Conservation (phyloP, 495 filamentous ascomycete species). For the Tetracladium setigerum region DNA sequence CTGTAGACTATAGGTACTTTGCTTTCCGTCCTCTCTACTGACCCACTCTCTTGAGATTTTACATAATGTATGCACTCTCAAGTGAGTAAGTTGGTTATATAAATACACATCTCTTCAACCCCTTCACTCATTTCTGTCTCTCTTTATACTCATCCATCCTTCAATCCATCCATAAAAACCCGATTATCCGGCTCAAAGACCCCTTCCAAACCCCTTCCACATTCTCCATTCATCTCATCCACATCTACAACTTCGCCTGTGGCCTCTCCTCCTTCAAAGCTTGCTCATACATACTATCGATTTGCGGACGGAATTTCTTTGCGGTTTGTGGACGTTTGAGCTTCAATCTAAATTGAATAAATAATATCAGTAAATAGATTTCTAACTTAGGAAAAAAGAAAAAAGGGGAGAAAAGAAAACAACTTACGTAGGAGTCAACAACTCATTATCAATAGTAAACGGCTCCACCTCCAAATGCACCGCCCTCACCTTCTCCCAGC, state of each 20-base stretch:
- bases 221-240: too few species aligned
- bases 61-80: too few species aligned
- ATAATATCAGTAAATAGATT: constrained; percentile 5
- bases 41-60: too few species aligned
- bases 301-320: constrained; percentile 62
- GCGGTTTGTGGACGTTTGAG: constrained; percentile 87
- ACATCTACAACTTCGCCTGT: constrained; percentile 44
- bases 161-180: too few species aligned
- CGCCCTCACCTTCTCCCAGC: constrained; percentile 76
- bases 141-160: too few species aligned
- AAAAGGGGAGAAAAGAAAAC: constrained; percentile 2
- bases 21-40: too few species aligned
- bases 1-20: too few species aligned
- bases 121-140: too few species aligned
- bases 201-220: too few species aligned
- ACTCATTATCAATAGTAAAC: constrained; percentile 89
- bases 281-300: constrained; percentile 81
- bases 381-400: background rate
- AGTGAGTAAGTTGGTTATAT: too few species aligned
- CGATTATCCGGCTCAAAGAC: too few species aligned
- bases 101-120: too few species aligned
- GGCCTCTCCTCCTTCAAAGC: constrained; percentile 39
- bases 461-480: constrained; percentile 75
- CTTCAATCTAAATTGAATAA: constrained; percentile 63
- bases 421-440: constrained; percentile 93